Evolutionary conservation across 2,329 filamentous ascomycete species (phyloP), one percentile per base, ranked within the genome.

Genomic region (Neonectria coccinea): DNA sequence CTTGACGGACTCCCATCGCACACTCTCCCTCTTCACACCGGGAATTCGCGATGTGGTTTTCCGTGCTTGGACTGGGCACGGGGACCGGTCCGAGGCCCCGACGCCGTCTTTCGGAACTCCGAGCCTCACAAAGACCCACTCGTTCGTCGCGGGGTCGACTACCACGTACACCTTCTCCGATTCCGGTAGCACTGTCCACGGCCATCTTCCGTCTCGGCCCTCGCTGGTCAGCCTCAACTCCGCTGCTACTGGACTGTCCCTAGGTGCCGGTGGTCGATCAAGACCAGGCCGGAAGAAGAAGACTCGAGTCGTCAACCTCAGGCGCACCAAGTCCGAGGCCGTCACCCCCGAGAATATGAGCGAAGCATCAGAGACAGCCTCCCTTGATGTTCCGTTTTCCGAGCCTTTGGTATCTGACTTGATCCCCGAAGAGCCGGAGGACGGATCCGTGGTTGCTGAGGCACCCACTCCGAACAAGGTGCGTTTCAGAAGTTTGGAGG

Each of bases 11-110:
- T 97, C 94, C 2, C 94, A 98, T 73, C 89, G 92, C 52, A 98
- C 96, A 0, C 81, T 98, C 36, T 97, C 94, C 5, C 83, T 98
- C 0, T 97, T 97, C 76, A 97, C 95, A 1, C 94, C 95, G 0
- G 89, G 91, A n/a, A 95, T 98, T 63, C 85, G 89, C 56, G 93
- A 98, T 78, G 92, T 93, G 4, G 91, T 98, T 27, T 97, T 97
- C 78, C 88, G 96, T 64, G 96, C 95, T 33, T 97, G 94, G 93
- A 92, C 95, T 16, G 92, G 92, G 44, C 88, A 91, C 39, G 85
- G 88, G 55, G 94, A 97, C 66, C 85, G 89, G 62, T 84, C 84
- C 47, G 92, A 96, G 63, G 75, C 83, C 61, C 76, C 85, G 77
- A 84, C 80, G 9, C 82, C 85, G 9, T 77, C 81, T 3, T 71